A percentile compares a stretch with the other conserved stretches of the same genome.
These are phyloP conservation scores for Mortierella sp. DNA, from an alignment of 371 early-diverging fungal genomes.

Conservation along the genomic window DNA sequence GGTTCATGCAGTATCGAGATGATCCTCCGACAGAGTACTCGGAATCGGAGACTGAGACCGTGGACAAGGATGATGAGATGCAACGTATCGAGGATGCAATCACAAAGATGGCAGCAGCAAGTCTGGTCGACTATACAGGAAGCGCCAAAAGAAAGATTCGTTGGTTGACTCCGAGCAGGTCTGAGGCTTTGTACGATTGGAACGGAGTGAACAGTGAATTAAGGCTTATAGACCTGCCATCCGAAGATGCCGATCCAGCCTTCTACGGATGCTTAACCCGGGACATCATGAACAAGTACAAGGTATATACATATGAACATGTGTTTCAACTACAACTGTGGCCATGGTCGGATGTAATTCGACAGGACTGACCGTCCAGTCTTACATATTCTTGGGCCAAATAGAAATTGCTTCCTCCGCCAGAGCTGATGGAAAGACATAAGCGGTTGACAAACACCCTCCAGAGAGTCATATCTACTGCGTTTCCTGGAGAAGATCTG, in stretches of 20 bases:
- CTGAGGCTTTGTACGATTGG: constrained; percentile 22
- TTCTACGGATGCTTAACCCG: constrained; percentile 39
- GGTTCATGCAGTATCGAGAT: neutral
- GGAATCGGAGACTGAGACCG: constrained; percentile 24
- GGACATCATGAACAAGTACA: constrained; percentile 32
- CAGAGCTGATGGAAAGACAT: constrained; percentile 16
- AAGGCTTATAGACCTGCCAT: constrained; percentile 22
- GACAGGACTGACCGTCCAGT: neutral
- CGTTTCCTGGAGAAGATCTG: constrained; percentile 28
- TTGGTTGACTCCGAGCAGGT: constrained; percentile 2
- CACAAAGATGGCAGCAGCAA: constrained; percentile 5
- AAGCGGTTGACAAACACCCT: constrained; percentile 7
- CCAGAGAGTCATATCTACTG: constrained; percentile 1
- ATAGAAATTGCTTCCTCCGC: constrained; percentile 30
- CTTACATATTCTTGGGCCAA: neutral
- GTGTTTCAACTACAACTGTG: neutral
- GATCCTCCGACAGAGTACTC: constrained; percentile 35
- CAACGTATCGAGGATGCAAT: constrained; percentile 16
- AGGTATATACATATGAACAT: neutral
- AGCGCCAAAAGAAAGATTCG: constrained; percentile 18
- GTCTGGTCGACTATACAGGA: constrained; percentile 10
- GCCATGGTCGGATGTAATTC: neutral
- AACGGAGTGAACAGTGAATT: constrained; percentile 23
- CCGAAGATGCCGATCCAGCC: constrained; percentile 17
- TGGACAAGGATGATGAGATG: neutral